Percentiles rank a stretch among this genome's conserved stretches.
Conservation (phyloP, 768 basidiomycete genomes). For the Rhodosporidiobolus sp. region DNA sequence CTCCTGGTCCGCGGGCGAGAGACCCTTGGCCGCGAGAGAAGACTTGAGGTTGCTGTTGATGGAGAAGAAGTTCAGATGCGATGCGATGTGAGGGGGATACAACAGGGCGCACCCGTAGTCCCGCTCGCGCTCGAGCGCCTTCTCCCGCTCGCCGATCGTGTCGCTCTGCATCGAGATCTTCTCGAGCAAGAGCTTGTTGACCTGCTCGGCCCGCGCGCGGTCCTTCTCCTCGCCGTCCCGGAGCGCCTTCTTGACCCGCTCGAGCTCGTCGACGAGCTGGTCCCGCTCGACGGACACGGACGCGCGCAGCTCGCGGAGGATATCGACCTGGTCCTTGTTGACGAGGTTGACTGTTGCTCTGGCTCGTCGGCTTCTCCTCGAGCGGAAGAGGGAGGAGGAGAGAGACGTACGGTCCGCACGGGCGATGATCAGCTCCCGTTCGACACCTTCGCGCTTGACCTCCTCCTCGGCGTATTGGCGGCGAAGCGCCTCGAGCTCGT, state of each 20-base stretch:
- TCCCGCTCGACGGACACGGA: conserved; percentile 85
- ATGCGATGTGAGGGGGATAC: not conserved
- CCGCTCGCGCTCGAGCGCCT: conserved; percentile 77
- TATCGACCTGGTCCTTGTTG: conserved; percentile 89
- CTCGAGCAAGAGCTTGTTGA: conserved; percentile 78
- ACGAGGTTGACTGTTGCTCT: conserved; percentile 70
- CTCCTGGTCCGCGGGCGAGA: conserved; percentile 77
- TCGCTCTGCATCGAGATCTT: conserved; percentile 87
- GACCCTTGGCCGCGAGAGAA: conserved; percentile 68
- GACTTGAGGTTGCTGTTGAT: conserved; percentile 67
- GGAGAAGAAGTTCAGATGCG: not conserved
- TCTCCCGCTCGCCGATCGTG: conserved; percentile 83
- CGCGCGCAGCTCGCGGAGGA: conserved; percentile 76
- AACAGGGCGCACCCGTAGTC: conserved; percentile 65
- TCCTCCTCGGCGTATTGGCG: conserved; percentile 69
- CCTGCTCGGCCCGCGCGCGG: conserved; percentile 76
- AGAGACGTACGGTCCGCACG: conserved; percentile 72
- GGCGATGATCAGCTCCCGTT: conserved; percentile 72
- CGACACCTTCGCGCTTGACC: conserved; percentile 61
- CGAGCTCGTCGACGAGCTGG: conserved; percentile 66
- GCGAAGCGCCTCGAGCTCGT: conserved; percentile 68
- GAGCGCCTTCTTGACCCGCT: conserved; percentile 63
- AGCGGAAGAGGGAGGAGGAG: not conserved
- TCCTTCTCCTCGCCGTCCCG: conserved; percentile 75
- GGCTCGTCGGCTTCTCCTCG: too few relatives aligned